These are phyloP conservation scores for Leccinum incarnatum DNA, from an alignment of 768 basidiomycete genomes.

Conservation along the genomic window DNA sequence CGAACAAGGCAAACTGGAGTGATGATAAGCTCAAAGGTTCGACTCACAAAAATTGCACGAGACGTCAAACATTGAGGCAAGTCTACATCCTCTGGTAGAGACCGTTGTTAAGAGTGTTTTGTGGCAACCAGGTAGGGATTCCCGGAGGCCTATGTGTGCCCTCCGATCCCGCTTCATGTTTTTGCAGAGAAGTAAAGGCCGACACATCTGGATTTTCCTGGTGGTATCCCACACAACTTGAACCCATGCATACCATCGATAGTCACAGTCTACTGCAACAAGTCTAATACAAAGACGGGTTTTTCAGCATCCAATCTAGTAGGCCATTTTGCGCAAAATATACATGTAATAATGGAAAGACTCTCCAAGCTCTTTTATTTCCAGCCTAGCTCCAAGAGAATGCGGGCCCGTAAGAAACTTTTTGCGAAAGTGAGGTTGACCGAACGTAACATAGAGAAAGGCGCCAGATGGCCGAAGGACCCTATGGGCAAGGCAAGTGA, in stretches of 20 bases:
- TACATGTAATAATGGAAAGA: slow-evolving; percentile 85
- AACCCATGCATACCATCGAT: background rate
- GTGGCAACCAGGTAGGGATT: slow-evolving; percentile 17
- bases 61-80: slow-evolving; percentile 24
- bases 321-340: slow-evolving; percentile 45
- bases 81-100: slow-evolving; percentile 22
- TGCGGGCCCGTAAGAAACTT: slow-evolving; percentile 51
- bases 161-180: slow-evolving; percentile 14
- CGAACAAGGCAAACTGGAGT: background rate
- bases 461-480: slow-evolving; percentile 58
- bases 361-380: slow-evolving; percentile 71
- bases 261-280: background rate
- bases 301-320: slow-evolving; percentile 5
- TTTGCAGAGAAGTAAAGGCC: slow-evolving; percentile 17
- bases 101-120: slow-evolving; percentile 15
- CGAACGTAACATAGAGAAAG: slow-evolving; percentile 83
- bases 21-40: background rate
- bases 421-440: slow-evolving; percentile 84
- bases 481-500: slow-evolving; percentile 34
- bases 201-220: background rate
- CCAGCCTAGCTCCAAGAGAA: slow-evolving; percentile 53
- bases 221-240: background rate
- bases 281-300: background rate
- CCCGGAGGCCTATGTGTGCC: background rate
- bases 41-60: background rate